phyloP scores from a whole-genome alignment of 2,329 filamentous ascomycete genomes.

The Bipolaris sorokiniana region DNA sequence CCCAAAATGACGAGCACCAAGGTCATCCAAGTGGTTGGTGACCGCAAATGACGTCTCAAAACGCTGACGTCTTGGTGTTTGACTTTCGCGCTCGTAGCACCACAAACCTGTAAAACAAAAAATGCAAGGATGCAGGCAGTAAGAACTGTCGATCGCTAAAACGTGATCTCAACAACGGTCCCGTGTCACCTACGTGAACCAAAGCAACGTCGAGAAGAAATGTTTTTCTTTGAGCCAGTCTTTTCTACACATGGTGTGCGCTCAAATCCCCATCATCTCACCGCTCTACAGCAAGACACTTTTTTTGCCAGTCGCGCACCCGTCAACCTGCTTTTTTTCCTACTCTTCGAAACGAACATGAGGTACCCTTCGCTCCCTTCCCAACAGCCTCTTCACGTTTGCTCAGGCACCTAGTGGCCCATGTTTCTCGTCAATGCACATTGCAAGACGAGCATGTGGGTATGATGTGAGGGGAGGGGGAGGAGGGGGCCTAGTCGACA shows the following conservation, averaged over 20 bases:
- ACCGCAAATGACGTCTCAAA: neutral
- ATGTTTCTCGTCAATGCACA: neutral
- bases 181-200: neutral
- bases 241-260: too few relatives aligned
- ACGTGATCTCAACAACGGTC: neutral
- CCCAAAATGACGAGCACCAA: neutral
- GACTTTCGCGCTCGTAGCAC: neutral
- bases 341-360: neutral
- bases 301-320: too few relatives aligned
- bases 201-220: too few relatives aligned
- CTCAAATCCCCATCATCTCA: too few relatives aligned
- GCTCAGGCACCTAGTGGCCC: neutral
- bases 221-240: too few relatives aligned
- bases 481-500: neutral
- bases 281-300: too few relatives aligned
- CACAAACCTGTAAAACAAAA: neutral
- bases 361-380: too few relatives aligned
- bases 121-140: neutral
- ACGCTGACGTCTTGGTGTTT: neutral
- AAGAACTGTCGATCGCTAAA: neutral
- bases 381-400: neutral
- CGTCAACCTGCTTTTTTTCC: too few relatives aligned
- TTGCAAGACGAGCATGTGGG: neutral
- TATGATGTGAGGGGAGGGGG: neutral
- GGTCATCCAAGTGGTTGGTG: neutral